Evolutionary conservation across 805 yeast genomes (phyloP).

Genomic region (Jamesozyma hellenica): DNA sequence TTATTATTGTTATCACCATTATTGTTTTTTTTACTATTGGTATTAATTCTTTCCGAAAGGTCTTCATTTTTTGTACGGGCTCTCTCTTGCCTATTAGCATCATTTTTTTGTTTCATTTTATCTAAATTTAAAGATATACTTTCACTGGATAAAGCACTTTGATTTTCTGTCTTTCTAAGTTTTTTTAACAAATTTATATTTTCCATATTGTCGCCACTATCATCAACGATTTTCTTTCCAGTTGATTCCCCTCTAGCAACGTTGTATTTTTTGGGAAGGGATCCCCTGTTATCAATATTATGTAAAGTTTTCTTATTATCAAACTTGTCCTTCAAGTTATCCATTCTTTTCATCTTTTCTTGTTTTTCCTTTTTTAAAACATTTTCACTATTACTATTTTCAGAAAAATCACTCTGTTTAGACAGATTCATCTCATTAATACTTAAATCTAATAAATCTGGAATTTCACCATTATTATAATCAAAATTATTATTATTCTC

Average conservation of each 20-base stretch:
- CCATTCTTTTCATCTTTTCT: not conserved
- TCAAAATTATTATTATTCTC: not conserved
- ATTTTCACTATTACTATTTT: not conserved
- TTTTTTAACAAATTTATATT: not conserved
- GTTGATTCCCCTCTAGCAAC: no score
- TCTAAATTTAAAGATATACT: slow-evolving; percentile 21
- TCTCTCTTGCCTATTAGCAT: no score
- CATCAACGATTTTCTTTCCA: not conserved
- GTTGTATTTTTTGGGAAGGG: no score
- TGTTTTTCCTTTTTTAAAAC: not conserved
- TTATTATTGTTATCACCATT: not conserved
- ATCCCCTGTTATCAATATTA: not conserved
- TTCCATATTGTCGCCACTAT: not conserved
- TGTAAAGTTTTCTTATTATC: not conserved
- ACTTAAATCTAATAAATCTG: slow-evolving; percentile 9
- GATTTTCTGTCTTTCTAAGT: slow-evolving; percentile 4
- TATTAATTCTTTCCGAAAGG: not conserved
- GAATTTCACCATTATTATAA: not conserved
- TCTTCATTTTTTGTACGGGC: not conserved
- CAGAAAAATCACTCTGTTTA: slow-evolving; percentile 6
- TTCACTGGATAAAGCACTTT: slow-evolving; percentile 17
- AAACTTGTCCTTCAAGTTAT: not conserved
- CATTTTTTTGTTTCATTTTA: slow-evolving; percentile 4
- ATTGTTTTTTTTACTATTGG: not conserved
- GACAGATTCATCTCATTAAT: slow-evolving; percentile 16